phyloP scores from a whole-genome alignment of 225 moss, liverwort and hornwort genomes.

The Pseudisothecium myosuroides region DNA sequence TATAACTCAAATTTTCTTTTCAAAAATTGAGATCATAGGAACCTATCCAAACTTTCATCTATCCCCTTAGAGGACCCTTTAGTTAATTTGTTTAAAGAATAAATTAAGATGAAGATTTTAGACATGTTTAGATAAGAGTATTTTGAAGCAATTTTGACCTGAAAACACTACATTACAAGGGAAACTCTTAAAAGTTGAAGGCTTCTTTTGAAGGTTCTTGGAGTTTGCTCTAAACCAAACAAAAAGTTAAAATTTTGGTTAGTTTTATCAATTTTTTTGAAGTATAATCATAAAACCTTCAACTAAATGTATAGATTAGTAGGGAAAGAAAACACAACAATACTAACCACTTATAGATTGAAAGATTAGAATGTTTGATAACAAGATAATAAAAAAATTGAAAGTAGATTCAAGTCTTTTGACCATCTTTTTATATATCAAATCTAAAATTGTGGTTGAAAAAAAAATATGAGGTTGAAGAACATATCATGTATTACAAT shows the following conservation, averaged over 20 bases:
- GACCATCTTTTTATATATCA: background rate
- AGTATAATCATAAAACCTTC: background rate
- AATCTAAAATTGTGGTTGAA: background rate
- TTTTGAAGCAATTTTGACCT: background rate
- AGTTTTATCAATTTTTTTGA: background rate
- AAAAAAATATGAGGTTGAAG: background rate
- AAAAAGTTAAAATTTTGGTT: background rate
- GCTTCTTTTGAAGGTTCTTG: background rate
- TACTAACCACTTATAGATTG: background rate
- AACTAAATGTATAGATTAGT: background rate
- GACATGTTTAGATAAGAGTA: background rate
- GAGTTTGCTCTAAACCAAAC: background rate
- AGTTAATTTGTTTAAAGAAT: no score
- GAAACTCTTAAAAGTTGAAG: background rate
- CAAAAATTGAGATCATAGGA: background rate
- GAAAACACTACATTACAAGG: no score
- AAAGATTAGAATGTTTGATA: background rate
- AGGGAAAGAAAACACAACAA: background rate
- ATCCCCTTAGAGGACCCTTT: accelerated
- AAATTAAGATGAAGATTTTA: no score
- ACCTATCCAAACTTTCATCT: background rate
- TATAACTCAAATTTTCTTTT: background rate
- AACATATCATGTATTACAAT: background rate
- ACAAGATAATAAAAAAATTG: background rate
- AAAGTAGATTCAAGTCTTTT: background rate